Evolutionary conservation across 2,329 filamentous ascomycete species (phyloP), one percentile per base, ranked within the genome.

Genomic region (Calycina marina): DNA sequence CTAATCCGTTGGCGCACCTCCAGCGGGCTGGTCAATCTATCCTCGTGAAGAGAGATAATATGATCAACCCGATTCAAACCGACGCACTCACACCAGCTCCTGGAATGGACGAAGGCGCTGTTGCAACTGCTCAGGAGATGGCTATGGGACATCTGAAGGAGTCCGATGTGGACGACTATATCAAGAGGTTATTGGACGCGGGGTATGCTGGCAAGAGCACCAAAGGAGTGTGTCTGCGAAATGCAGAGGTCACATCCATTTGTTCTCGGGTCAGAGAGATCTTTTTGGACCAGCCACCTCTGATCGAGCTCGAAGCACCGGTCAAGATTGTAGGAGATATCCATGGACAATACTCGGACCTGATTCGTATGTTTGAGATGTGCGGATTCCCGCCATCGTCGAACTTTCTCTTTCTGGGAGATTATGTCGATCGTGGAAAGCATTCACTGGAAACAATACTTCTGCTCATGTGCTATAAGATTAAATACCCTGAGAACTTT

Each of bases 251-350:
- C 42, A 80, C 77, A 28, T 85, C 88, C 38, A 88, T 98, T 42
- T 98, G 90, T 56, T 74, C 80, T 40, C 81, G 84, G 35, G 86
- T 81, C 3, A 73, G 86, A 36, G 90, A 98, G 56, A 69, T 88
- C 6, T 82, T 98, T 42, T 63, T 98, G 5, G 85, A 80, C 4
- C 90, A 98, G 52, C 90, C 90, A 4, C 85, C 90, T 2, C 65
- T 98, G 14, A 61, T 98, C 35, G 90, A 98, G 58, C 69, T 98
- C 28, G 79, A 88, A 41, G 83, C 90, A 4, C 88, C 90, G 0
- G 90, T 98, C 51, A 98, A 98, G 62, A 92, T 98, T 49, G 90
- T 96, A 16, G 88, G 88, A 31, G 88, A 96, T 53, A 84, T 96
- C 10, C 88, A 96, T 54, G 88, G 88, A 31, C 88, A 96, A 57